Base-by-base conservation (phyloP, 139 green algal species). In the Chlamydomonas urium region DNA sequence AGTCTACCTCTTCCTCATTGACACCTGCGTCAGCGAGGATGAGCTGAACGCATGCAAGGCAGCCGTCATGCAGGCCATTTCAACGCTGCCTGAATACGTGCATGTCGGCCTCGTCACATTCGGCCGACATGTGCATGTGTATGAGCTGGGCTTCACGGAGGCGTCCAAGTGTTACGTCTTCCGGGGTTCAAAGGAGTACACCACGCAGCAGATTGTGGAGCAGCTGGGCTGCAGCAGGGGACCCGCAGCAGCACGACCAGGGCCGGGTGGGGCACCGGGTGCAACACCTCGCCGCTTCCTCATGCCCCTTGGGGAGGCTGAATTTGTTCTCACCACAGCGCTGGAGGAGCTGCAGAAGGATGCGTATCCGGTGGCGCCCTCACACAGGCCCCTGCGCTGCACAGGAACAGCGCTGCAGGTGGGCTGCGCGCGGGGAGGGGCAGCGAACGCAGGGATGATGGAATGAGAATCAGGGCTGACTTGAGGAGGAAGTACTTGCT, bases 61-160 rank as follows among this genome's bases (percentile, higher is more conserved):
- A 2, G 83, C 92, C 5, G 77, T 98, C 66, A 82, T 85, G 68
- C 93, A 76, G 61, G 78, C 78, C 26, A 78, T 84, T 58, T 65
- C 67, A 45, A 84, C 78, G 24, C 78, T 96, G 8, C 89, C 88
- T 10, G 89, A 94, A 63, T 84, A 91, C 56, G 79, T 73, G 29
- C 73, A 84, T 47, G 79, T 91, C 37, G 86, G 86, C 28, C 86
- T 99, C 5, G 81, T 99, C 38, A 98, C 95, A 2, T 99, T 93
- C 85, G 95, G 95, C 65, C 94, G 88, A 0, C 91, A 97, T 73
- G 94, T 99, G 42, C 91, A 98, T 37, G 94, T 99, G 37, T 93
- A 99, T 80, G 95, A 99, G 83, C 85, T 99, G 68, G 92, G 94
- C 32, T 97, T 94, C 76, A 67, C 79, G 2, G 93, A 95, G 58